Percentiles rank a stretch among this genome's conserved stretches.
Conservation (phyloP, 2,329 filamentous ascomycete genomes). For the Monosporascus sp. region DNA sequence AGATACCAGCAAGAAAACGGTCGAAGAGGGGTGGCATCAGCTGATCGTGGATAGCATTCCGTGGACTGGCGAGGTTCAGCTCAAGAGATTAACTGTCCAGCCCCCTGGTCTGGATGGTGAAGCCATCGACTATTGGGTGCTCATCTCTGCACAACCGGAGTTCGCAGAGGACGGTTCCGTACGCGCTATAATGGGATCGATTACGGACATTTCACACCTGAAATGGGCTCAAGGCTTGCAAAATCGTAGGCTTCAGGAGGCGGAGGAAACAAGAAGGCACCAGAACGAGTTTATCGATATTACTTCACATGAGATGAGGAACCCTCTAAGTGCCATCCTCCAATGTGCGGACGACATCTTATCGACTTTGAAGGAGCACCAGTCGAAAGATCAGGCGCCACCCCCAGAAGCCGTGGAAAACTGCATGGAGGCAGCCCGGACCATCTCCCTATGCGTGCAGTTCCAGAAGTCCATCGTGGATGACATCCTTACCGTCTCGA, state of each 20-base stretch:
- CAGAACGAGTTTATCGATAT: constrained; percentile 54
- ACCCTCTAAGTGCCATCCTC: constrained; percentile 49
- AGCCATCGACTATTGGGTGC: constrained; percentile 38
- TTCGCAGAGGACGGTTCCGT: constrained; percentile 28
- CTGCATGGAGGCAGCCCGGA: constrained; percentile 50
- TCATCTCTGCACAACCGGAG: constrained; percentile 32
- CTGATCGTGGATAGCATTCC: constrained; percentile 29
- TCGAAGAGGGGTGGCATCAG: constrained; percentile 33
- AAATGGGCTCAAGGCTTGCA: constrained; percentile 38
- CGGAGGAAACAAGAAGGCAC: constrained; percentile 37
- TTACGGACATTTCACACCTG: constrained; percentile 39
- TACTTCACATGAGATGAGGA: constrained; percentile 47
- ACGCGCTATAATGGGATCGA: constrained; percentile 34
- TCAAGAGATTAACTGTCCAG: constrained; percentile 29
- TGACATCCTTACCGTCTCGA: constrained; percentile 67
- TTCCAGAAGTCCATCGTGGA: constrained; percentile 79
- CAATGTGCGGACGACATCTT: constrained; percentile 53
- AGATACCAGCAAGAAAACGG: constrained; percentile 25
- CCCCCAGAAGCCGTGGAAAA: constrained; percentile 34
- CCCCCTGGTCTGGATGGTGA: constrained; percentile 31
- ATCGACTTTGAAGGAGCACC: constrained; percentile 15
- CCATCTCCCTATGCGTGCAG: constrained; percentile 61
- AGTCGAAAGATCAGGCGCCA: constrained; percentile 15
- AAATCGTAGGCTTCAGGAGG: constrained; percentile 29
- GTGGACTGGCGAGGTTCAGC: constrained; percentile 36